Conservation (phyloP, 2,329 filamentous ascomycete genomes). For the Fusarium neocosmosporiellum region DNA sequence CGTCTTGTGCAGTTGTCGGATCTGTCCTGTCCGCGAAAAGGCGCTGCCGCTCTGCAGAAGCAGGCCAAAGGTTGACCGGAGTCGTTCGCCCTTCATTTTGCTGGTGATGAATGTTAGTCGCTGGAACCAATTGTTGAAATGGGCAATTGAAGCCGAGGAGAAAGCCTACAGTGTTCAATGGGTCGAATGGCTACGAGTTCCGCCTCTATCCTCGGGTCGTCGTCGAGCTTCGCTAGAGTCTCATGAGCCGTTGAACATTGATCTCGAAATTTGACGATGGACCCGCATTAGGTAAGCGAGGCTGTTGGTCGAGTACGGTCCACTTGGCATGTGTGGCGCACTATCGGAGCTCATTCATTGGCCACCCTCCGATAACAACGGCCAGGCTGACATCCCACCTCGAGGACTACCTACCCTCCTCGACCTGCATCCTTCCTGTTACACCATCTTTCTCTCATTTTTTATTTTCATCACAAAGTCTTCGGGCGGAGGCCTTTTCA, state of each 20-base stretch:
- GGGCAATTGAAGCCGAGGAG: neutral
- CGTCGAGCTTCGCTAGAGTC: constrained; percentile 29
- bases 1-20: constrained; percentile 58
- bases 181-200: constrained; percentile 32
- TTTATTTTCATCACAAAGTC: neutral
- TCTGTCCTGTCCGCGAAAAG: constrained; percentile 49
- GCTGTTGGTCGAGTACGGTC: constrained; percentile 27
- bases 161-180: constrained; percentile 36
- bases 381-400: constrained; percentile 40
- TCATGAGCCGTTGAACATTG: constrained; percentile 27
- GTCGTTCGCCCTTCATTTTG: constrained; percentile 48
- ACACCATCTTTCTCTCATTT: constrained; percentile 7
- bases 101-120: constrained; percentile 22
- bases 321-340: constrained; percentile 22
- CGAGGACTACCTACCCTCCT: constrained; percentile 23
- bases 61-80: constrained; percentile 48
- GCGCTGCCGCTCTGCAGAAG: constrained; percentile 47
- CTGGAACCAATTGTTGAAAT: accelerated
- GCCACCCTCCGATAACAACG: constrained; percentile 20
- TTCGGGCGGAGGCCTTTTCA: neutral
- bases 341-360: constrained; percentile 20
- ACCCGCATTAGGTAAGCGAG: constrained; percentile 49
- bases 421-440: constrained; percentile 24
- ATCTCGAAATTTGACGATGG: constrained; percentile 46
- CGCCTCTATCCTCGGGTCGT: constrained; percentile 32